Evolutionary conservation across 495 filamentous ascomycete genomes (phyloP), one percentile per base, ranked within the genome.

Genomic region (Penicillium angulare): DNA sequence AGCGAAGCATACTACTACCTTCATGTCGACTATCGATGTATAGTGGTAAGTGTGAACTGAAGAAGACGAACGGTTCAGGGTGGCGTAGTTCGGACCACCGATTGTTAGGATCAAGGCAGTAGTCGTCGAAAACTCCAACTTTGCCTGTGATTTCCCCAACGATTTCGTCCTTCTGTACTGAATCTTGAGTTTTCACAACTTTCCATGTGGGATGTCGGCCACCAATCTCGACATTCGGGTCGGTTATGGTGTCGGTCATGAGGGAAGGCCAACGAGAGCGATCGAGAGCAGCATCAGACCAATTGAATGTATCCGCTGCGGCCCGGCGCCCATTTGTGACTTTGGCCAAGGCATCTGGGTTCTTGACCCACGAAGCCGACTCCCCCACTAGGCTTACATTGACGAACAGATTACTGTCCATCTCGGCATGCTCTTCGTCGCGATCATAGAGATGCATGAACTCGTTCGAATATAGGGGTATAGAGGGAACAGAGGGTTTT

Each of bases 1-100:
- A 97, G 23, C 93, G 86, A 40, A 91, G 83, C 13, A 82, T 73
- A 13, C 87, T 73, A 13, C 87, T 95, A 12, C 92, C 93, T 72
- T 92, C 88, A 50, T 77, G 78, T 23, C 93, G 82, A 4, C 89
- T 89, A 66, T 98, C 93, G 53, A 98, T 91, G 71, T 90, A 96
- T 12, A 98, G 79, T 0, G 92, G 88, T 15, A 92, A 80, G 39
- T 80, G 77, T 5, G 86, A 85, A 59, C 89, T 88, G 67, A 93
- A 92, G 59, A 91, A 86, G 24, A 95, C 87, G 53, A 90, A 91
- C 5, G 88, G 88, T 29, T 90, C 83, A 5, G 93, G 91, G 61
- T 90, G 87, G 26, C 81, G 81, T 22, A 92, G 71, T 16, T 84
- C 79, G 8, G 79, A 71, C 88, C 89, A 96, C 33, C 87, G 80